Evolutionary conservation across 2,329 filamentous ascomycete genomes (phyloP), one percentile per base, ranked within the genome.

Genomic region (Xylariaceae sp.): DNA sequence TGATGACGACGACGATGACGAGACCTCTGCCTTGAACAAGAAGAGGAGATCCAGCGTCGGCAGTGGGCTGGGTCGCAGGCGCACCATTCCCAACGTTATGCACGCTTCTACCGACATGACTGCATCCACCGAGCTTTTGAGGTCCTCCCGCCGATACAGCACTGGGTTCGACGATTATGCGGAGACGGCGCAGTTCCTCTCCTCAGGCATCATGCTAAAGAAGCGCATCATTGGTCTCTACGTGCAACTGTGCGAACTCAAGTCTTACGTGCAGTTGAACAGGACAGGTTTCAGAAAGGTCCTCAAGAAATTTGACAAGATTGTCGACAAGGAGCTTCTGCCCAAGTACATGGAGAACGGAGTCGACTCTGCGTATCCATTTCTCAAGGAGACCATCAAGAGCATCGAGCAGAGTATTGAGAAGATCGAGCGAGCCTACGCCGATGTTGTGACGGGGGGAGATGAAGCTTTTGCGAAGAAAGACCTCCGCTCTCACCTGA

Each of bases 231-330:
- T 95, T 51, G 82, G 82, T 60, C 73, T 90, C 45, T 98, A 96
- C 60, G 93, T 98, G 34, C 86, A 88, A 51, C 72, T 97, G 15
- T 96, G 91, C 67, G 93, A 96, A 64, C 79, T 98, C 56, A 94
- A 95, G 61, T 97, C 91, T 2, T 98, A 90, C 59, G 83, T 90
- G 41, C 91, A 97, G 68, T 79, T 98, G 48, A 98, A 98, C 73
- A 86, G 87, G 66, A 98, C 93, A 0, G 93, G 93, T 11, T 98
- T 98, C 67, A 81, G 84, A 57, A 98, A 98, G 67, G 90, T 95
- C 1, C 69, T 97, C 52, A 98, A 98, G 69, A 98, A 98, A 65
- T 98, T 93, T 59, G 93, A 98, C 74, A 98, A 98, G 72, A 97
- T 87, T 43, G 69, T 95, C 43, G 85, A 96, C 64, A 83, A 84